Evolutionary conservation across 1,284 basidiomycete species (phyloP).

Genomic region (Golubevia pallescens): DNA sequence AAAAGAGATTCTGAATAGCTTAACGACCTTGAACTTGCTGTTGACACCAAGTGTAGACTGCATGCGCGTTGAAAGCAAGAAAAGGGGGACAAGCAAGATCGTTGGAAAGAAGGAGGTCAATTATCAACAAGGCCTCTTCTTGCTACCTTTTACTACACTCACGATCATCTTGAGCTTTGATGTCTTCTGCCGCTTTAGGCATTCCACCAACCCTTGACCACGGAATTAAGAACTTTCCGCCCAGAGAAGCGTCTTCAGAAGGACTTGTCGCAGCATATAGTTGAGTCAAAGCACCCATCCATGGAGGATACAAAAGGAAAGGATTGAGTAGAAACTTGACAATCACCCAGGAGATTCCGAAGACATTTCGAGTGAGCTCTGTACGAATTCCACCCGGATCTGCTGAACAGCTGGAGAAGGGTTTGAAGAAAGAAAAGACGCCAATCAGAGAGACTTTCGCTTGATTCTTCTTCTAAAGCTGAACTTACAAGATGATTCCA

Average conservation of each 20-base stretch:
- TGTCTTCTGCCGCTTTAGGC: constrained; percentile 17
- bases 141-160: too few relatives aligned
- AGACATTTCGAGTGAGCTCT: constrained; percentile 11
- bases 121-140: too few relatives aligned
- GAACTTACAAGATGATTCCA: constrained; percentile 18
- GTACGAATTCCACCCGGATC: constrained; percentile 30
- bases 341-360: constrained; percentile 4
- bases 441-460: too few relatives aligned
- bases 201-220: constrained; percentile 25
- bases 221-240: constrained; percentile 31
- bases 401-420: constrained; percentile 12
- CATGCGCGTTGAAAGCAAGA: too few relatives aligned
- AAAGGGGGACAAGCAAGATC: too few relatives aligned
- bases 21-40: too few relatives aligned
- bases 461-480: too few relatives aligned
- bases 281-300: constrained; percentile 31
- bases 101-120: too few relatives aligned
- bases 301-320: constrained; percentile 17
- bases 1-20: too few relatives aligned
- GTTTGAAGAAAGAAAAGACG: too few relatives aligned
- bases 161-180: constrained; percentile 1
- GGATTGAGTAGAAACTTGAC: constrained; percentile 19
- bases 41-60: too few relatives aligned
- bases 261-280: constrained; percentile 27
- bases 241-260: constrained; percentile 10